Conservation (phyloP, 768 basidiomycete genomes). For the Boletellus emodensis region DNA sequence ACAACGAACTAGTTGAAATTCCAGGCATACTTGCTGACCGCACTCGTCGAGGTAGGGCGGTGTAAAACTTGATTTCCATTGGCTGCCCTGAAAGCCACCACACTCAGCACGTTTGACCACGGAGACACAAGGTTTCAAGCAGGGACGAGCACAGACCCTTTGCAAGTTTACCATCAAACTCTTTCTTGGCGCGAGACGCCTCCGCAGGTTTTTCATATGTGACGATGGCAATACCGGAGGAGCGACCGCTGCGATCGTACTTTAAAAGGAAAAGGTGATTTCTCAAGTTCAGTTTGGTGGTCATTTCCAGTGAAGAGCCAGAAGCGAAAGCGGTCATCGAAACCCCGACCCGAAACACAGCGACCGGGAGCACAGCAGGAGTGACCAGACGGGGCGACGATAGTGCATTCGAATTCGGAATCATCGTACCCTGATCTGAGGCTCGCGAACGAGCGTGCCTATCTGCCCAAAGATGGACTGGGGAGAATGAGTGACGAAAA, state of each 20-base stretch:
- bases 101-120: neutral
- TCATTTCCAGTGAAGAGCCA: slow-evolving; percentile 32
- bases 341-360: slow-evolving; percentile 28
- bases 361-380: slow-evolving; percentile 29
- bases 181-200: slow-evolving; percentile 78
- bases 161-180: slow-evolving; percentile 81
- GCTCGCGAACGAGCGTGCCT: slow-evolving; percentile 90
- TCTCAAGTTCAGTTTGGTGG: slow-evolving; percentile 58
- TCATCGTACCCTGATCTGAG: slow-evolving; percentile 89
- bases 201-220: slow-evolving; percentile 75
- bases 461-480: slow-evolving; percentile 89
- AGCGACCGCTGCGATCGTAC: slow-evolving; percentile 96
- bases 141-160: slow-evolving; percentile 53
- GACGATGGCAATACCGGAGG: slow-evolving; percentile 76
- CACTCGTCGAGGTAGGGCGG: slow-evolving; percentile 40
- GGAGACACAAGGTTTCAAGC: neutral
- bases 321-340: slow-evolving; percentile 43
- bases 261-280: slow-evolving; percentile 49
- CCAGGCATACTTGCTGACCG: slow-evolving; percentile 46
- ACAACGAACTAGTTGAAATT: slow-evolving; percentile 50
- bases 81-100: slow-evolving; percentile 58
- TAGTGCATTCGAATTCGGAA: slow-evolving; percentile 40
- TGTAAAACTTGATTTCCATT: slow-evolving; percentile 66
- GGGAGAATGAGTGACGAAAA: slow-evolving; percentile 1
- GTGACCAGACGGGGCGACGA: slow-evolving; percentile 33